Evolutionary conservation across 2,329 filamentous ascomycete species (phyloP), one percentile per base, ranked within the genome.

Genomic region (Arthrobotrys musiformis): DNA sequence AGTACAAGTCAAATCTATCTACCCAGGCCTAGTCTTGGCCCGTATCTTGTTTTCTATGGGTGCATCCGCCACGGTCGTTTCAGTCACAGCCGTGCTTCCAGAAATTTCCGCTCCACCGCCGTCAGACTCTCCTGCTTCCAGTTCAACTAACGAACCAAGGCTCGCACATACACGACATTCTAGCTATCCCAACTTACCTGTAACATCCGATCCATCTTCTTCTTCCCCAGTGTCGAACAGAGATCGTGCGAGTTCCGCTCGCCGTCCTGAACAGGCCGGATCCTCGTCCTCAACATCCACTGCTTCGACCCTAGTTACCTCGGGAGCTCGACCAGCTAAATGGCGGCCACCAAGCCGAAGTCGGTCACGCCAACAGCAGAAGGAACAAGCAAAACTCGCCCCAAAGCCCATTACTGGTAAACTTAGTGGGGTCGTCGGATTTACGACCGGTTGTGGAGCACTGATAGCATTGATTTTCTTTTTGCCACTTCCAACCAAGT

Each of bases 361-460:
- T 30, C 77, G 42, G 35, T 78, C 54, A 24, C 64, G 72, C 11
- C 72, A 76, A 44, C 50, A 69, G 40, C 69, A 42, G 78, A 72
- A 17, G 79, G 79, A 50, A 33, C 69, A 70, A 37, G 60, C 40
- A 70, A 73, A 42, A 77, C 78, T 56, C 77, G 78, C 30, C 82
- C 83, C 44, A 87, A 6, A 88, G 88, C 30, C 88, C 81, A 52
- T 82, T 88, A 40, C 86, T 8, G 80, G 80, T 11, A 79, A 89
- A 78, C 87, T 99, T 26, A 94, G 95, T 15, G 95, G 95, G 0
- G 90, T 94, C 61, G 95, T 99, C 4, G 95, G 95, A 3, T 86
- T 97, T 73, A 97, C 96, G 82, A 97, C 95, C 6, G 95, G 95
- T 24, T 93, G 92, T 81, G 95, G 95, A 76, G 95, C 95, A 13